Percentiles rank a stretch among this genome's conserved stretches.
Evolutionary conservation across 2,329 filamentous ascomycete species (phyloP).

Genomic region (Fusarium vanettenii): DNA sequence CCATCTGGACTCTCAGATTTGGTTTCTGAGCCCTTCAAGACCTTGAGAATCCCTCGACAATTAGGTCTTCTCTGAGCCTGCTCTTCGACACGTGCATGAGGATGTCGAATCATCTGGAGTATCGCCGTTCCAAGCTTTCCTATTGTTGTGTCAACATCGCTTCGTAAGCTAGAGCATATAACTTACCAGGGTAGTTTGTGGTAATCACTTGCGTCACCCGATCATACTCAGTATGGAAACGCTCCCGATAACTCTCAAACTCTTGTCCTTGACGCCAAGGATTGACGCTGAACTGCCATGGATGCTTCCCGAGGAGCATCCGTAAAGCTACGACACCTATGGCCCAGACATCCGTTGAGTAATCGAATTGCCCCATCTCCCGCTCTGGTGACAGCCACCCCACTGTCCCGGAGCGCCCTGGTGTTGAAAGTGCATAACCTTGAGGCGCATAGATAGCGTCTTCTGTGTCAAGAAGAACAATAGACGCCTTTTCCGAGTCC

Average conservation of each 20-base stretch:
- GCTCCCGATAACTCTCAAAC: neutral
- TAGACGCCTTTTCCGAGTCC: neutral
- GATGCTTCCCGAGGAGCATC: neutral
- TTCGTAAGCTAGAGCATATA: neutral
- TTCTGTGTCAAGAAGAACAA: neutral
- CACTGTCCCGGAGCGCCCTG: neutral
- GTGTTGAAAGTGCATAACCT: neutral
- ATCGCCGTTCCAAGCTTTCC: neutral
- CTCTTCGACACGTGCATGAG: neutral
- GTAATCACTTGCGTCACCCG: neutral
- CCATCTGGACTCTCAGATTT: neutral
- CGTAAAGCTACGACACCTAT: neutral
- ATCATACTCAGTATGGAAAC: neutral
- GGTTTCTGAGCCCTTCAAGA: neutral
- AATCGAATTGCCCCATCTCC: neutral
- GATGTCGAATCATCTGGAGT: neutral
- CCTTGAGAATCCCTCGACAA: neutral
- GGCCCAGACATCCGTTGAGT: neutral
- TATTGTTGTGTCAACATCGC: neutral
- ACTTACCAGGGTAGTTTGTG: neutral
- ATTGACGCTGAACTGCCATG: neutral
- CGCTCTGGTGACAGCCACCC: neutral
- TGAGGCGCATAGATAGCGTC: neutral
- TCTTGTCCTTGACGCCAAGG: neutral
- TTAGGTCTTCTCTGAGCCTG: neutral